phyloP scores from a whole-genome alignment of 2,329 filamentous ascomycete species.

The Decorospora gaudefroyi region DNA sequence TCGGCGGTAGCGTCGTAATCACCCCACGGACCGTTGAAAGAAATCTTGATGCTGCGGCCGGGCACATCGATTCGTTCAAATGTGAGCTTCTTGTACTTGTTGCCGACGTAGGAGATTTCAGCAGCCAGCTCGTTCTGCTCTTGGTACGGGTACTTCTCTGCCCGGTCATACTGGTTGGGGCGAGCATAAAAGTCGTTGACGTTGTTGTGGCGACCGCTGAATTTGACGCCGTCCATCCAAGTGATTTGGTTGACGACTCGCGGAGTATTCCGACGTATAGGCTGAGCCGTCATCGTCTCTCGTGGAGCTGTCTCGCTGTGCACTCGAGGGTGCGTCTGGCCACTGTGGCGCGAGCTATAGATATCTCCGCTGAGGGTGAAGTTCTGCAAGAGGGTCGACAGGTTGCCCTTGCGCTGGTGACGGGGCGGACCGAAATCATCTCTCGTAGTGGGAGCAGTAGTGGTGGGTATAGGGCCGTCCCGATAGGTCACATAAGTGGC shows the following conservation, averaged over 20 bases:
- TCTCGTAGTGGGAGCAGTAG: conserved; percentile 21
- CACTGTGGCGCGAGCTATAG: conserved; percentile 12
- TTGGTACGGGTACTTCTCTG: conserved; percentile 51
- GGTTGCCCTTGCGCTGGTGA: conserved; percentile 29
- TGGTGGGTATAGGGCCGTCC: conserved; percentile 50
- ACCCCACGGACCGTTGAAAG: conserved; percentile 65
- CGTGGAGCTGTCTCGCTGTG: conserved; percentile 18
- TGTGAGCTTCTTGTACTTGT: conserved; percentile 63
- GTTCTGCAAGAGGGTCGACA: conserved; percentile 37
- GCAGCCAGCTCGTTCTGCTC: conserved; percentile 54
- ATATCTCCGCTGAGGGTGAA: conserved; percentile 21
- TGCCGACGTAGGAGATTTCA: conserved; percentile 64
- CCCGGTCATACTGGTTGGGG: conserved; percentile 19
- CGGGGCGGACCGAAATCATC: conserved; percentile 26
- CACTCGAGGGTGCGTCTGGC: conserved; percentile 12
- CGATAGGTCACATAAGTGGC: conserved; percentile 85
- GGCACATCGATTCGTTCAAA: conserved; percentile 64
- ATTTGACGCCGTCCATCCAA: conserved; percentile 69
- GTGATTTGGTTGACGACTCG: conserved; percentile 62
- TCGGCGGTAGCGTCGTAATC: conserved; percentile 38
- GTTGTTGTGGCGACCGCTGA: conserved; percentile 49
- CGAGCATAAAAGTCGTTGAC: conserved; percentile 25
- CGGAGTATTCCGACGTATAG: conserved; percentile 55
- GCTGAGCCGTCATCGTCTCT: conserved; percentile 56
- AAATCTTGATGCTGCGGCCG: conserved; percentile 59